Base-by-base conservation (phyloP, 306 rosid species). In the Abrus precatorius region DNA sequence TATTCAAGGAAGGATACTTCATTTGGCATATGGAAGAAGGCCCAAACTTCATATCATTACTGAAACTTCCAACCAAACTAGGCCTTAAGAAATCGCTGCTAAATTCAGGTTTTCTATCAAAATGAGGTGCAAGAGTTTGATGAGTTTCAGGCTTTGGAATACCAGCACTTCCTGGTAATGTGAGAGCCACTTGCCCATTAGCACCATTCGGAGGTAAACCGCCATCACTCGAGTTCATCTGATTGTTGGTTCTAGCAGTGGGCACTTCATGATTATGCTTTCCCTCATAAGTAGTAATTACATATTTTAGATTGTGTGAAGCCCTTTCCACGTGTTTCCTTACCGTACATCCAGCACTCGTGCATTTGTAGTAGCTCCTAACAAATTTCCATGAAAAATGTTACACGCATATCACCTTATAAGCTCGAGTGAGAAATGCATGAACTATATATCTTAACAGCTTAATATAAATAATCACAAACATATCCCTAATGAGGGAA, bases 281-380 rank as follows among this genome's bases (percentile, higher is more conserved):
- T 70, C 98, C 98, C 83, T 91, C 98, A 7, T 94, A 94, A 34
- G 98, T 87, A 59, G 95, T 92, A 12, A 94, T 41, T 3, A 94
- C 90, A 82, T 27, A 90, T 84, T 92, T 92, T 70, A 92, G 80
- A 84, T 91, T 69, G 79, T 91, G 91, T 5, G 98, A 90, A 80
- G 98, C 97, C 79, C 98, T 88, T 85, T 94, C 98, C 74, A 92
- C 97, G 55, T 94, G 98, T 82, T 94, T 94, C 90, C 95, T 85
- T 12, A 94, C 98, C 11, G 29, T 7, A 86, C 98, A 94, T 40
- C 97, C 97, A 27, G 90, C 92, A 83, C 93, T 91, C 1, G 98
- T 92, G 85, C 98, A 94, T 84, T 94, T 94, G 87, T 94, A 94
- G 91, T 94, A 94, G 89, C 98, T 94, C 97, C 98, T 92, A 62